Conservation (phyloP, 768 basidiomycete species). For the Sarcomyxa edulis region DNA sequence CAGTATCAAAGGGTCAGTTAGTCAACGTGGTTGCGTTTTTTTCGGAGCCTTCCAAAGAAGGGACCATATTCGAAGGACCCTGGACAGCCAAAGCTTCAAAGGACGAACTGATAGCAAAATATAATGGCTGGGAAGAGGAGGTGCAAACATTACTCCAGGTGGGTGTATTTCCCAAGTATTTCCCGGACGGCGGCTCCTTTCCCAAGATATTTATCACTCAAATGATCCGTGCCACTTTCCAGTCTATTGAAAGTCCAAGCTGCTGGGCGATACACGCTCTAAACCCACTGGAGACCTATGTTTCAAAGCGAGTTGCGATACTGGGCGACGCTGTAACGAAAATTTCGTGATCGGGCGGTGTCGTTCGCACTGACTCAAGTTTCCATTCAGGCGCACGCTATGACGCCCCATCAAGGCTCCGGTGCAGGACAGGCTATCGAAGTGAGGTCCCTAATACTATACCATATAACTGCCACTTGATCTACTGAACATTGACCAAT, state of each 20-base stretch:
- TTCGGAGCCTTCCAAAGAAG: constrained; percentile 28
- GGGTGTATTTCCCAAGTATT: constrained; percentile 5
- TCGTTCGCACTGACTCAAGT: not conserved
- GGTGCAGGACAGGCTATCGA: constrained; percentile 23
- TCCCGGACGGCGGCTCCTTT: too few relatives aligned
- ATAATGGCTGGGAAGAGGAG: constrained; percentile 41
- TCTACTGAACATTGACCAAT: too few relatives aligned
- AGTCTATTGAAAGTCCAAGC: constrained; percentile 30
- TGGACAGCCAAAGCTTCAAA: constrained; percentile 13
- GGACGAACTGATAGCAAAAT: constrained; percentile 31
- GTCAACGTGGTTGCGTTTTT: constrained; percentile 46
- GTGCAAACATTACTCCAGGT: constrained; percentile 39
- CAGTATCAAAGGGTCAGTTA: constrained; percentile 40
- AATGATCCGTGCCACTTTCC: too few relatives aligned
- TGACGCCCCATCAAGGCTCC: constrained; percentile 20
- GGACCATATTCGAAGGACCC: constrained; percentile 18
- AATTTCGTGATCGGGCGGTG: not conserved
- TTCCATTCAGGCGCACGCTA: constrained; percentile 17
- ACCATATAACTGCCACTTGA: not conserved
- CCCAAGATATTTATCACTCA: too few relatives aligned
- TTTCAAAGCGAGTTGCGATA: constrained; percentile 33
- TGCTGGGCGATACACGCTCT: constrained; percentile 41
- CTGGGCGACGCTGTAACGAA: constrained; percentile 42
- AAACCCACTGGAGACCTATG: constrained; percentile 32
- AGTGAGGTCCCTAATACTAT: constrained; percentile 12